Evolutionary conservation across 768 basidiomycete genomes (phyloP), one percentile per base, ranked within the genome.

Genomic region (Rhodotorula paludigena): DNA sequence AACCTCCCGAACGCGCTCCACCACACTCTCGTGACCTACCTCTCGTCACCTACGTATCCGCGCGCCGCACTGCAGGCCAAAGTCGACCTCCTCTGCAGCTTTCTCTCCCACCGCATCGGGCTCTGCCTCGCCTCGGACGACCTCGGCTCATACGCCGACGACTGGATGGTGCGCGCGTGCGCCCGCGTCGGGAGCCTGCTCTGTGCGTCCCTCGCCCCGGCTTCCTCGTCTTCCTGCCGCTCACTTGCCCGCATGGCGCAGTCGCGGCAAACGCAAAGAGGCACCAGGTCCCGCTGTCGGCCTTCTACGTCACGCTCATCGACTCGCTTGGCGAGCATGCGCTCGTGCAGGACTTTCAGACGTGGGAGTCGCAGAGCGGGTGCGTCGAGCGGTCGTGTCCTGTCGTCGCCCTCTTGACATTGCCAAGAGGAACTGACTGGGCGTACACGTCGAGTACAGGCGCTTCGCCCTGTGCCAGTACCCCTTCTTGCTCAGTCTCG

Each of bases 401-500:
- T n/a, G n/a, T n/a, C n/a, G n/a, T n/a, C n/a, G n/a, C n/a, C n/a
- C n/a, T n/a, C n/a, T n/a, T n/a, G n/a, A n/a, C n/a, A n/a, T n/a
- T n/a, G n/a, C n/a, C n/a, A n/a, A n/a, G n/a, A n/a, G n/a, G n/a
- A n/a, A n/a, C n/a, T n/a, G n/a, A n/a, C n/a, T n/a, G n/a, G n/a
- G n/a, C n/a, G n/a, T n/a, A 47, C 25, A 10, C 25, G 9, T 5
- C 25, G 28, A 47, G 20, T 25, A 9, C 21, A 53, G 52, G 35
- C 0, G 5, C 7, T 71, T 70, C 53, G 36, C 55, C 28, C 61
- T 74, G 23, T 68, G 69, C 52, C 73, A 74, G 56, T 74, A 74
- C 49, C 73, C 73, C 4, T 74, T 74, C 63, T 32, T 71, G 42
- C 21, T 74, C 18, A 63, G 56, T 15, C 51, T 74, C 21, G 73